A percentile compares a stretch with the other conserved stretches of the same genome.
Evolutionary conservation across 225 moss, liverwort and hornwort genomes (phyloP).

Genomic region (Physcomitrium patens): DNA sequence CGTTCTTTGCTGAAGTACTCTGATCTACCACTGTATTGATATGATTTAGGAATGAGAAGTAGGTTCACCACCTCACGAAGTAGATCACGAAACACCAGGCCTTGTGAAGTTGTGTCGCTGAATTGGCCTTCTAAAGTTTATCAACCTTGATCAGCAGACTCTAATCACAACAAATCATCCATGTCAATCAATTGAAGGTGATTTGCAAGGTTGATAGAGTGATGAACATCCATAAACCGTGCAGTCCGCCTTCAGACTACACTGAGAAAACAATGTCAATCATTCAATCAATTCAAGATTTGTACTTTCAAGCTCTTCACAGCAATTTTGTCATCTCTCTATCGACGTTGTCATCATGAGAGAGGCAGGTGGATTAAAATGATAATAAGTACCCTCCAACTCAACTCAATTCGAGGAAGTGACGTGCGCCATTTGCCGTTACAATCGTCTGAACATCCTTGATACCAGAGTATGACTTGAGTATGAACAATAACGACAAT

Average conservation of each 20-base stretch:
- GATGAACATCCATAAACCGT: neutral
- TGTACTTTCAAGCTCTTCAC: neutral
- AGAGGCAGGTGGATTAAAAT: neutral
- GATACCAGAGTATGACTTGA: neutral
- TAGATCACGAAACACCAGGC: neutral
- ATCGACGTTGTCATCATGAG: constrained; percentile 1
- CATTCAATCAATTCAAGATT: neutral
- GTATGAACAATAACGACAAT: no score
- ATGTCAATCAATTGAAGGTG: neutral
- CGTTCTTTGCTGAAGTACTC: neutral
- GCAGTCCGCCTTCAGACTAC: neutral
- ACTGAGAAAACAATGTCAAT: neutral
- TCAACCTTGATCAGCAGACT: neutral
- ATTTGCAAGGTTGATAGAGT: neutral
- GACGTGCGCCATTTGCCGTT: neutral
- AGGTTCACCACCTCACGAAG: neutral
- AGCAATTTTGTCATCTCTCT: neutral
- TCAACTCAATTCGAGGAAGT: neutral
- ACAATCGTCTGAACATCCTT: constrained; percentile 21
- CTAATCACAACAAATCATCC: no score
- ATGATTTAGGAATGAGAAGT: neutral
- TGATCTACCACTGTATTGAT: neutral
- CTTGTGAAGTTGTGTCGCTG: neutral
- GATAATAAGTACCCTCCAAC: neutral
- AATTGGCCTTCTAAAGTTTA: neutral